These are phyloP conservation scores for Aspergillus ibericus DNA, from an alignment of 2,329 filamentous ascomycete species.

Conservation along the genomic window DNA sequence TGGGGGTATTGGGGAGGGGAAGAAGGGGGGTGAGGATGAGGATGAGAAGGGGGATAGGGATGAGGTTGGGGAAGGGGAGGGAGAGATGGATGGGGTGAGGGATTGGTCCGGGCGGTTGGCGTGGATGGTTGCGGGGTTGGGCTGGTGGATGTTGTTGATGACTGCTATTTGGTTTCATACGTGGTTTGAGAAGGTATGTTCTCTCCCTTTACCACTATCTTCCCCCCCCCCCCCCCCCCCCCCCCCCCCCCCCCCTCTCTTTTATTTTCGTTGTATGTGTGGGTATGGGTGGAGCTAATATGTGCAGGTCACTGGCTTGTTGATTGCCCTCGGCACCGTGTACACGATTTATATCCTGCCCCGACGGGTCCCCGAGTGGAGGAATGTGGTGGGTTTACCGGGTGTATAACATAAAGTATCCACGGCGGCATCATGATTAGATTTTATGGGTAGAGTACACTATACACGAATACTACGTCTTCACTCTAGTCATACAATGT, in stretches of 20 bases:
- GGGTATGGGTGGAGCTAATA: conserved; percentile 13
- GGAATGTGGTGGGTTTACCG: conserved; percentile 48
- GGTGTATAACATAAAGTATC: conserved; percentile 34
- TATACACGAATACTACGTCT: background rate
- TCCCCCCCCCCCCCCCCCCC: too few species aligned
- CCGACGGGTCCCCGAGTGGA: conserved; percentile 44
- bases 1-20: conserved; percentile 45
- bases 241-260: too few species aligned
- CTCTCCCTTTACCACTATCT: too few species aligned
- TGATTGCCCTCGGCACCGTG: conserved; percentile 50
- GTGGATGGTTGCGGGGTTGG: conserved; percentile 65
- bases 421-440: background rate
- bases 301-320: conserved; percentile 50
- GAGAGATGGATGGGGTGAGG: conserved; percentile 53
- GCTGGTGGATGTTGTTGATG: conserved; percentile 97
- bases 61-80: conserved; percentile 25
- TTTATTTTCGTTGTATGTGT: conserved; percentile 1
- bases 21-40: background rate
- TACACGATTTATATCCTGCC: conserved; percentile 55
- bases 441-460: background rate
- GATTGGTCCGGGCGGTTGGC: conserved; percentile 55
- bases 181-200: conserved; percentile 87
- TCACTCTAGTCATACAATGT: background rate
- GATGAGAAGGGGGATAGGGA: conserved; percentile 18
- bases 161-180: conserved; percentile 98